Base-by-base conservation (phyloP, 805 yeast species). In the Monosporozyma solicola region DNA sequence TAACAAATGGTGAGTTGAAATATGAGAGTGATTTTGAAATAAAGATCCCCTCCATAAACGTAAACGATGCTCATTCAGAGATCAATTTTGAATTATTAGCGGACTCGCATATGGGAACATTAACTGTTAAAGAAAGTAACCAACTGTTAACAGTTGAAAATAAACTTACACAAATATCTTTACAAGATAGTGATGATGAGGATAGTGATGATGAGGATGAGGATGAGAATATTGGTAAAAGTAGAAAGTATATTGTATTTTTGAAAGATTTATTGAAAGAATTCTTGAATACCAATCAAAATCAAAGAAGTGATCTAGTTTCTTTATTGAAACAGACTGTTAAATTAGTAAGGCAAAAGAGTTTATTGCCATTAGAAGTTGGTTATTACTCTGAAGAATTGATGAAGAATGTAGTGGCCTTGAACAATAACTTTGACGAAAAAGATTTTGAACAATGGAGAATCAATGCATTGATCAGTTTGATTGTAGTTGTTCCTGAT, bases 211-310 rank as follows among this genome's bases (percentile, higher is more conserved):
- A 43, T 39, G 74, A 69, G 37, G 68, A 61, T 2, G 71, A 67
- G 5, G 61, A 61, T 2, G 63, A 60, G 3, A 72, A 70, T 35
- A 69, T 68, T 10, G 74, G 69, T 7, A 73, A 73, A 50, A 82
- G 80, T 25, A 45, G 47, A 35, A 51, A 39, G 4, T 41, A 49
- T 15, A 83, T 84, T 15, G 84, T 87, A 1, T 92, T 88, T 60
- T 68, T 92, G 41, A 83, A 85, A 57, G 96, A 89, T 55, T 69
- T 91, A 22, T 61, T 88, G 4, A 67, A 71, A 13, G 85, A 84
- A 59, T 71, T 85, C 16, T 70, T 71, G 10, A 72, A 74, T 0
- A 77, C 77, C 31, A 63, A 70, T 2, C 68, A 73, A 4, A 73
- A 72, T 20, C 75, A 75, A 47, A 66, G 73, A 2, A 55, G 59